phyloP scores from a whole-genome alignment of 306 rosid genomes.

The Morella rubra region DNA sequence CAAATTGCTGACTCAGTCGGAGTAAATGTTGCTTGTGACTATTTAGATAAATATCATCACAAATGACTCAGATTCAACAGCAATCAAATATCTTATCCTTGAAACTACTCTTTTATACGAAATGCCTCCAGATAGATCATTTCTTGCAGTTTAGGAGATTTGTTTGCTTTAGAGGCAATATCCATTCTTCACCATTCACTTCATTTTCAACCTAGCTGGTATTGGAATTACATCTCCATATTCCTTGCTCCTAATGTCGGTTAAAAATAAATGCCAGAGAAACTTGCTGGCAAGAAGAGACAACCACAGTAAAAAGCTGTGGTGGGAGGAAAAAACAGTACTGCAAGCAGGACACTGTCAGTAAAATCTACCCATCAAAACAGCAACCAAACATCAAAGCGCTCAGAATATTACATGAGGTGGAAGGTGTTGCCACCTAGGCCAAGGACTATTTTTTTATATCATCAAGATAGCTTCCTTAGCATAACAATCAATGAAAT shows the following conservation, averaged over 20 bases:
- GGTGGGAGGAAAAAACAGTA: neutral
- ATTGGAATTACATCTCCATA: neutral
- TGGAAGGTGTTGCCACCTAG: neutral
- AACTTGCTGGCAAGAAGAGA: neutral
- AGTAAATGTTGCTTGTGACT: neutral
- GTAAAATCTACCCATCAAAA: neutral
- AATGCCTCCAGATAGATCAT: neutral
- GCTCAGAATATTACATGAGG: neutral
- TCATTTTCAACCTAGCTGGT: neutral
- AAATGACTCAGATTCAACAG: neutral
- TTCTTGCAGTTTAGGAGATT: neutral
- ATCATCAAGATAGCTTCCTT: neutral
- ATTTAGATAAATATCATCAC: neutral
- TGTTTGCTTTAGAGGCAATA: neutral
- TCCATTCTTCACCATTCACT: neutral
- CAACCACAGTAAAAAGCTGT: neutral
- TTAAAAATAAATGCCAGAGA: neutral
- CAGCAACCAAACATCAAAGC: neutral
- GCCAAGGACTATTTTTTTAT: neutral
- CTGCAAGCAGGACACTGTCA: neutral
- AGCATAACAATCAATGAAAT: neutral
- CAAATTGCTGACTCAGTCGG: neutral
- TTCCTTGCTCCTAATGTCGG: neutral
- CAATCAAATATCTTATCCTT: neutral
- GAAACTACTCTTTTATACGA: neutral